Base-by-base conservation (phyloP, 441 rosid genomes). In the Metrosideros polymorpha region DNA sequence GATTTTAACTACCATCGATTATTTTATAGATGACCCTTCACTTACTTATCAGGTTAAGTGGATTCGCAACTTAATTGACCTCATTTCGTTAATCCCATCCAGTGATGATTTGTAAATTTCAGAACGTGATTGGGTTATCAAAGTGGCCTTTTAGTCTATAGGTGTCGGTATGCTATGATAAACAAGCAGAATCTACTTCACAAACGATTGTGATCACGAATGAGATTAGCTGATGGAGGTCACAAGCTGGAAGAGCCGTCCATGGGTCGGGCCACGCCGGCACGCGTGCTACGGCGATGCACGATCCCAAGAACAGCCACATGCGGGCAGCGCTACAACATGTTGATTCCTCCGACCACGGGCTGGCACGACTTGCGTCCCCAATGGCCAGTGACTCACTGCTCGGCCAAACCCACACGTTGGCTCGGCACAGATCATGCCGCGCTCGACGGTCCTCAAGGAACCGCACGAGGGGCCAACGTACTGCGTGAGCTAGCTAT, bases 201-300 rank as follows among this genome's bases (percentile, higher is more conserved):
- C 27, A 35, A 35, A 66, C 19, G 45, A 66, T 35, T 2, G 43
- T 35, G 43, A 63, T 32, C 76, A 63, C 43, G 1, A 0, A 0
- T 18, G 22, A 32, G 22, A 32, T 32, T 18, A 18, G 76, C 47
- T 0, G 79, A 24, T 35, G 47, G 1, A 66, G 79, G 79, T 35
- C 27, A 24, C 47, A 39, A 22, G n/a, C 79, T 0, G n/a, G 14
- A 66, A 66, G 47, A 22, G 9, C 15, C 79, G 9, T 35, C 79
- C 15, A 3, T 22, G 47, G 79, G 47, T 19, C 47, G 47, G 79
- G 45, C 79, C 45, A 32, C 0, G 4, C 45, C 4, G 27, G 77
- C 1, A 2, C 0, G 25, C n/a, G 6, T 0, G 57, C 13, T 8
- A 35, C 0, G 13, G 43, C 14, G 4, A 1, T 10, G 17, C 76